These are phyloP conservation scores for Trichophyton schoenleinii DNA, from an alignment of 2,329 filamentous ascomycete species.

Conservation along the genomic window DNA sequence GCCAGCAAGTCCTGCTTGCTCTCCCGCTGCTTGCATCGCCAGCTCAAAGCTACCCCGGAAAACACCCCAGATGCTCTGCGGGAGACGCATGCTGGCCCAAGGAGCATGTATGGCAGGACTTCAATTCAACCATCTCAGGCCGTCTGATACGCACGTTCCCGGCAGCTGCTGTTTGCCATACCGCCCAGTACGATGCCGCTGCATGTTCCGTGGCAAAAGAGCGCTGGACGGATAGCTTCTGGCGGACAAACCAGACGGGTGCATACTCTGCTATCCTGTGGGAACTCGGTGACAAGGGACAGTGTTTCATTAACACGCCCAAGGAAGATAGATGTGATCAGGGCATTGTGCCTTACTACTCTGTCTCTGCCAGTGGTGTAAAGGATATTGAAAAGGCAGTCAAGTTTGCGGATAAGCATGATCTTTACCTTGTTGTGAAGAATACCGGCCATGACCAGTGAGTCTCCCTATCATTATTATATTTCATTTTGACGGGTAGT, in stretches of 20 bases:
- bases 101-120: conserved; percentile 9
- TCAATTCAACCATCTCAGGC: conserved; percentile 13
- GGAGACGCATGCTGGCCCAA: conserved; percentile 15
- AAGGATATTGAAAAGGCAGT: conserved; percentile 16
- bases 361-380: conserved; percentile 13
- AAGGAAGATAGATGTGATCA: conserved; percentile 15
- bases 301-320: conserved; percentile 20
- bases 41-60: neutral
- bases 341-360: conserved; percentile 18
- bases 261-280: conserved; percentile 20
- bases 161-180: conserved; percentile 14
- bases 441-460: conserved; percentile 22
- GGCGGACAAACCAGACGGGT: conserved; percentile 18
- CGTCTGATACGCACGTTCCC: conserved; percentile 11
- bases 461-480: conserved; percentile 3
- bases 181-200: conserved; percentile 10
- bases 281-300: conserved; percentile 18
- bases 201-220: conserved; percentile 12
- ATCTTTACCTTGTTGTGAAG: conserved; percentile 20
- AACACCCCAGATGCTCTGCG: conserved; percentile 11
- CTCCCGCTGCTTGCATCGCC: neutral
- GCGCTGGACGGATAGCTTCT: conserved; percentile 14
- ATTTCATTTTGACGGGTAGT: neutral
- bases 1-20: neutral
- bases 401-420: conserved; percentile 17